Base-by-base conservation (phyloP, 1,284 basidiomycete species). In the Clitocybe nebularis region DNA sequence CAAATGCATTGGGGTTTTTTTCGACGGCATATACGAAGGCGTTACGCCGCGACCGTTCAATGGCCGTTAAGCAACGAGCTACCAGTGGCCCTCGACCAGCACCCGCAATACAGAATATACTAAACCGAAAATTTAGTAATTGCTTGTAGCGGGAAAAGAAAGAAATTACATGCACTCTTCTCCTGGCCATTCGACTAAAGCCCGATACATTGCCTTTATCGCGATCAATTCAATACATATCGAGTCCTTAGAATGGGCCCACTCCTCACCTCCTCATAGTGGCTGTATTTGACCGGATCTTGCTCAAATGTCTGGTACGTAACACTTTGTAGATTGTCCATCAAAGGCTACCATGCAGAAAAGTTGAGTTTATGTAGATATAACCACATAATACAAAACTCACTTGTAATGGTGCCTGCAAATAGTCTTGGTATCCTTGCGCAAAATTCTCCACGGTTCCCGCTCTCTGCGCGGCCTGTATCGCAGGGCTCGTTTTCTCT, bases 241-340 rank as follows among this genome's bases (percentile, higher is more conserved):
- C 38, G n/a, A n/a, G n/a, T 38, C 32, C 39, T 44, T n/a, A 44
- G 7, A 8, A 23, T 34, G 7, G 14, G 5, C 35, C 7, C 14
- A 25, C 52, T 26, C 54, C 43, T 39, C 26, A 82, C 90, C 74
- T 98, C 90, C 68, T 99, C 96, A 62, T 99, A 99, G 53, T 92
- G 84, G 39, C 77, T 66, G 60, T 99, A 99, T 65, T 99, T 99
- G 51, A 98, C 84, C 0, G 96, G 93, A 68, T 99, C 96, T 57
- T 91, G 83, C 60, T 99, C 96, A 56, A 99, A 99, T 5, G 92
- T 93, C 58, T 98, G 91, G 63, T 99, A 99, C 5, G 94, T 98
- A 44, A 85, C 77, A 54, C 90, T 93, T 57, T 92, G 91, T 45
- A 99, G 69, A 61, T 99, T 94, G 60, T 99, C 94, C 88, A 96